Conservation (phyloP, 2,329 filamentous ascomycete genomes). For the Ophiosphaerella korrae region DNA sequence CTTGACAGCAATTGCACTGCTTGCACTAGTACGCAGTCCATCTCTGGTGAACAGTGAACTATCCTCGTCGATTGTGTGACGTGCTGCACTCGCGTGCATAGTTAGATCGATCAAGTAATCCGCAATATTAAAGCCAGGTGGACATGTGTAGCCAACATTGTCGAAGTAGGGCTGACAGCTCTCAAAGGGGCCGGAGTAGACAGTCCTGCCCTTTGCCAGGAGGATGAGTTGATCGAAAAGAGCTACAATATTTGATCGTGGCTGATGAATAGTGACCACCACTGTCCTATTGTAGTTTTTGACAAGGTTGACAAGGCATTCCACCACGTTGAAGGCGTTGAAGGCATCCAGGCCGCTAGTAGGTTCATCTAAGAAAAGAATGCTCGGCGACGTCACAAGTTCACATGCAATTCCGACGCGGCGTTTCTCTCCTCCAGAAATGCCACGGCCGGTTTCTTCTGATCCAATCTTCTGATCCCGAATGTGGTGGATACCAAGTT, state of each 20-base stretch:
- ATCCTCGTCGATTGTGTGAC: constrained; percentile 60
- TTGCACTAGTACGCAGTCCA: constrained; percentile 73
- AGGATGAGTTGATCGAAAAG: constrained; percentile 94
- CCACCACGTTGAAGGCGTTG: constrained; percentile 97
- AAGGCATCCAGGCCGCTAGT: constrained; percentile 95
- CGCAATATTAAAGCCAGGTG: constrained; percentile 96
- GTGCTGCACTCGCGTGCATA: constrained; percentile 81
- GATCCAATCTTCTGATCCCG: constrained; percentile 95
- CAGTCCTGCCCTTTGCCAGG: constrained; percentile 83
- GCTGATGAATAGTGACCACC: constrained; percentile 98
- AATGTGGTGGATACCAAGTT: constrained; percentile 93
- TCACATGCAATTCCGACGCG: constrained; percentile 97
- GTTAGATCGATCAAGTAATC: constrained; percentile 97
- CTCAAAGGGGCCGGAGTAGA: constrained; percentile 90
- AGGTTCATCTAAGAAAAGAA: constrained; percentile 95
- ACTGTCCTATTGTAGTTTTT: constrained; percentile 97
- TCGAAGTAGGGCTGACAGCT: constrained; percentile 94
- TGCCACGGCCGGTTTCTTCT: constrained; percentile 92
- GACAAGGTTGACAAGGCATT: constrained; percentile 90
- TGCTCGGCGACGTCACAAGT: constrained; percentile 94
- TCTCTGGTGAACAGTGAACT: constrained; percentile 65
- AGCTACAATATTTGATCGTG: constrained; percentile 96
- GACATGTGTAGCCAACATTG: constrained; percentile 87
- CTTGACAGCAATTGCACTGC: constrained; percentile 86
- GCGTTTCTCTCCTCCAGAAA: constrained; percentile 95